Base-by-base conservation (phyloP, 192 early-diverging fungal species). In the Entomortierella parvispora region DNA sequence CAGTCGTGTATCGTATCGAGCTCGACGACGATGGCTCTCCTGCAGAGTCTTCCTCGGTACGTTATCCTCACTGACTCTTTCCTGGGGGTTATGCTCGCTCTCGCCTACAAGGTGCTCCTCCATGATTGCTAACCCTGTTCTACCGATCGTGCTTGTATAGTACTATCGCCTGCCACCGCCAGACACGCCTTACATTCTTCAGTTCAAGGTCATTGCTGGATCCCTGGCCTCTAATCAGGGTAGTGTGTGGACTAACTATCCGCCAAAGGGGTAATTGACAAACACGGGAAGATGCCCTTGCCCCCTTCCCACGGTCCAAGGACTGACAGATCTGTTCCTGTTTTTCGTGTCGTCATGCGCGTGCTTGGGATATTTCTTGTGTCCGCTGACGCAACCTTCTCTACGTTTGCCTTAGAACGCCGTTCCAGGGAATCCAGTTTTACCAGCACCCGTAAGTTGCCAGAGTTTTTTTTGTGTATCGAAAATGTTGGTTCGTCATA, bases 171-270 rank as follows among this genome's bases (percentile, higher is more conserved):
- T 96, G 20, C 92, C 94, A 26, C 85, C 93, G 34, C 87, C 93
- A 20, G 72, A 71, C 14, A 74, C 79, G 9, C 87, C 90, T 28
- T 93, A 91, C 54, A 81, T 86, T 34, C 79, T 97, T 56, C 89
- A 94, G 3, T 93, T 97, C 82, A 87, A 92, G 49, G 74, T 97
- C 20, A 88, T 89, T 47, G 85, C 92, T 33, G 96, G 96, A 31
- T 87, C 92, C 7, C 69, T 88, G 22, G 90, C 93, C n/a, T 89
- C 91, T 20, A 85, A 86, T 49, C 82, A 86, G 29, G 85, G 94
- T 5, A 74, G 87, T n/a, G 78, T 99, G 33, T 83, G 88, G 67
- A 96, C 93, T 44, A 99, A 99, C 80, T 94, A 96, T 85, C 95
- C 94, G 3, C 71, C 89, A 23, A 70, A 89, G 51, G 93, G 90